Base-by-base conservation (phyloP, 768 basidiomycete genomes). In the Boletellus sp. region DNA sequence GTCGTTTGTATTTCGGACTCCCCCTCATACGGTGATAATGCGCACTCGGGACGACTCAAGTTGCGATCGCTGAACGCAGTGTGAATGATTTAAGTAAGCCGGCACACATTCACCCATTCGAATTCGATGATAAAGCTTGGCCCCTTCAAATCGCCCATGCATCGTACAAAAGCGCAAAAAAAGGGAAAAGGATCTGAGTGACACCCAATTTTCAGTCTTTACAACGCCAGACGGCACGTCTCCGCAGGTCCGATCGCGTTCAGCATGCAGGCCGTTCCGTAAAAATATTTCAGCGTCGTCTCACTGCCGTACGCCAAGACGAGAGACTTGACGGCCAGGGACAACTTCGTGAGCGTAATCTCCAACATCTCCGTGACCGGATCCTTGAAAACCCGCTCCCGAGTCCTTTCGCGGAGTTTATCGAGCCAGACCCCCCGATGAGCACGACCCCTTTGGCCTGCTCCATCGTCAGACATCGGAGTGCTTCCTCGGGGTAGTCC, bases 211-310 rank as follows among this genome's bases (percentile, higher is more conserved):
- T 28, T 28, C 11, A 10, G 7, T 28, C 28, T 10, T 28, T 28
- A 28, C 28, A 28, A 28, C 28, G 28, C 3, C 11, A 22, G 2
- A 0, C 23, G 20, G n/a, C 57, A 53, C 0, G 48, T 40, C 11
- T 36, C 51, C 0, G 46, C 48, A 0, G 51, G 39, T 42, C 34
- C 51, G 15, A 56, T 35, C 6, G 42, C 32, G 13, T 55, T 32
- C 40, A 59, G 34, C 50, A 59, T 52, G 44, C 50, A 59, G 4
- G 52, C 57, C 22, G 45, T 48, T 22, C 53, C 57, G 15, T 59
- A 55, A 44, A 55, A 55, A 38, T 11, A 55, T 0, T 16, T 35
- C 45, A 54, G 11, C 6, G 44, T 23, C 2, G 42, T 24, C 23
- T 54, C 7, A n/a, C 58, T 52, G 0, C 52, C 52, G n/a, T 49